Evolutionary conservation across 192 early-diverging fungal species (phyloP).

Genomic region (Coemansia sp.): DNA sequence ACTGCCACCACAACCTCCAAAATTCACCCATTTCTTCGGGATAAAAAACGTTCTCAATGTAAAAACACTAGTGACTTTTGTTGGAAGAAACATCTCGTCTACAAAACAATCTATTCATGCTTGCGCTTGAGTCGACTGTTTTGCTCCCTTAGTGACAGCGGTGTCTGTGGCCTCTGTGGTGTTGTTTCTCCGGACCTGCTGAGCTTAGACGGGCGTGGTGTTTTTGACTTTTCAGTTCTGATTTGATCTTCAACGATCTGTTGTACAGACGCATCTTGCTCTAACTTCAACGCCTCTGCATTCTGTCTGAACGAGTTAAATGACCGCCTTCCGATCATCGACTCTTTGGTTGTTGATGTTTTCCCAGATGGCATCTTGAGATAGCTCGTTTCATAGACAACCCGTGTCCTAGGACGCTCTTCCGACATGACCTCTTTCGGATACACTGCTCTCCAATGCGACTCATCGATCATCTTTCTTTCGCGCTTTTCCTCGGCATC

Average conservation of each 20-base stretch:
- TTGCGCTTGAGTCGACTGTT: slow-evolving; percentile 35
- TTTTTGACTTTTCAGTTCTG: slow-evolving; percentile 2
- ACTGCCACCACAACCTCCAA: too few species aligned
- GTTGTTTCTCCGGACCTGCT: background rate
- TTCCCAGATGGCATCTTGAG: slow-evolving; percentile 39
- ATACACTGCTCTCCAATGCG: slow-evolving; percentile 51
- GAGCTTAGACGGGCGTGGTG: background rate
- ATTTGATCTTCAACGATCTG: slow-evolving; percentile 1
- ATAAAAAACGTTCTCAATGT: too few species aligned
- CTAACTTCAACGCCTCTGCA: slow-evolving; percentile 24
- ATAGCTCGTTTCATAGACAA: slow-evolving; percentile 48
- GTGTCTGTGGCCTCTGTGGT: background rate
- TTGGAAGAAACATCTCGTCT: too few species aligned
- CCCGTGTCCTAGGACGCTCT: slow-evolving; percentile 14
- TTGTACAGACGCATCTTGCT: slow-evolving; percentile 7
- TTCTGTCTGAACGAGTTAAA: slow-evolving; percentile 44
- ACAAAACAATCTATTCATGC: slow-evolving; percentile 2
- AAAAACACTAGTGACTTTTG: too few species aligned
- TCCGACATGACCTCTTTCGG: slow-evolving; percentile 23
- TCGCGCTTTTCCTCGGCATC: slow-evolving; percentile 30
- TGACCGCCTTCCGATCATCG: slow-evolving; percentile 21
- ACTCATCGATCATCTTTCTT: slow-evolving; percentile 37
- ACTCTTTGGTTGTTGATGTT: slow-evolving; percentile 3
- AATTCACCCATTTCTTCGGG: too few species aligned
- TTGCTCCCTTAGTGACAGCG: slow-evolving; percentile 17